These are phyloP conservation scores for Pseudogymnoascus sp. DNA, from an alignment of 2,329 filamentous ascomycete species.

Conservation along the genomic window DNA sequence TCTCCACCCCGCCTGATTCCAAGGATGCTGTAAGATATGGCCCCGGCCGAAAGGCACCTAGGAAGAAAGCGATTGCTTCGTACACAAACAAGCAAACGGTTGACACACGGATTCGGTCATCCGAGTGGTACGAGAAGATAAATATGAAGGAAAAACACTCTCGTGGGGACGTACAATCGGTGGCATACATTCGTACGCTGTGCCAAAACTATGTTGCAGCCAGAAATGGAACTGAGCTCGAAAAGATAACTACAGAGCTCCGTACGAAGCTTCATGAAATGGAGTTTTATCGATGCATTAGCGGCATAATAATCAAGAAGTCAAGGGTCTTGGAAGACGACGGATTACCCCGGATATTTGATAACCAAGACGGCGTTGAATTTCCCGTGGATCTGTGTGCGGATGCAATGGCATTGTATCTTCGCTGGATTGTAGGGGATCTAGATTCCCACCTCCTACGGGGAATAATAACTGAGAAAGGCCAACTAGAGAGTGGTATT, in stretches of 20 bases:
- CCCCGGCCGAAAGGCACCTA: constrained; percentile 5
- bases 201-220: constrained; percentile 13
- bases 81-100: constrained; percentile 9
- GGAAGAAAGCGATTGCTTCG: constrained; percentile 3
- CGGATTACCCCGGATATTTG: constrained; percentile 36
- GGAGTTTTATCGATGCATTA: constrained; percentile 18
- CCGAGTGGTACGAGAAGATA: constrained; percentile 14
- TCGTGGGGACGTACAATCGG: constrained; percentile 9
- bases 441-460: constrained; percentile 38
- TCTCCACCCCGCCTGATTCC: not conserved
- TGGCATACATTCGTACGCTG: constrained; percentile 13
- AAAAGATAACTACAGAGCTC: constrained; percentile 13
- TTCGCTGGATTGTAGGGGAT: constrained; percentile 34
- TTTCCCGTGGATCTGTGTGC: constrained; percentile 39
- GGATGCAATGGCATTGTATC: constrained; percentile 38
- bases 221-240: not conserved
- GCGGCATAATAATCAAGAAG: constrained; percentile 18
- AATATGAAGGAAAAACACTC: constrained; percentile 10
- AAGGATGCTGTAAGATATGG: constrained; percentile 5
- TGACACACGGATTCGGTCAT: not conserved
- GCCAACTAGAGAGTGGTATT: constrained; percentile 14
- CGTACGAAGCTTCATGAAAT: constrained; percentile 23
- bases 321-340: constrained; percentile 23
- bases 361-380: constrained; percentile 14
- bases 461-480: constrained; percentile 19